phyloP scores from a whole-genome alignment of 805 yeast genomes.

The Candida pseudoglaebosa region DNA sequence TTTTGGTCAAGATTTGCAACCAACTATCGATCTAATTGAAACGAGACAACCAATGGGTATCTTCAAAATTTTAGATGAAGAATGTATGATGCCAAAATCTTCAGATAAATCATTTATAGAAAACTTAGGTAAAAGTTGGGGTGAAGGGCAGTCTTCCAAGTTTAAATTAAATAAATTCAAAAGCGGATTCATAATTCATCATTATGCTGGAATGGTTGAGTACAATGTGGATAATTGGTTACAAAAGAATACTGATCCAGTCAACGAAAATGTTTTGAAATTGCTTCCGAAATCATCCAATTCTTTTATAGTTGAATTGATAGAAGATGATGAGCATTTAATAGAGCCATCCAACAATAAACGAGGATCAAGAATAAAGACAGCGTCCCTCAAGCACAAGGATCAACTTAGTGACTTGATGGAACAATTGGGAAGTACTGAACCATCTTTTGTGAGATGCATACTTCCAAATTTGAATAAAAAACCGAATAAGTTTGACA shows the following conservation, averaged over 20 bases:
- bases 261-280: conserved; percentile 68
- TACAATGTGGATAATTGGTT: conserved; percentile 91
- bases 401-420: conserved; percentile 74
- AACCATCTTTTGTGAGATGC: conserved; percentile 96
- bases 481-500: conserved; percentile 67
- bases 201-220: conserved; percentile 96
- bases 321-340: conserved; percentile 35
- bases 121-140: conserved; percentile 68
- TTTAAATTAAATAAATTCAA: conserved; percentile 71
- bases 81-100: conserved; percentile 90
- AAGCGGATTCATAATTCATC: conserved; percentile 78
- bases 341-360: conserved; percentile 25
- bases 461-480: conserved; percentile 84
- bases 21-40: conserved; percentile 90
- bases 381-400: conserved; percentile 85
- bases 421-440: conserved; percentile 70
- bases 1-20: conserved; percentile 91
- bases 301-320: conserved; percentile 52
- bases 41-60: conserved; percentile 71
- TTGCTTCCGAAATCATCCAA: conserved; percentile 58
- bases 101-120: conserved; percentile 79
- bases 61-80: conserved; percentile 85
- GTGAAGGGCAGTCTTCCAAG: conserved; percentile 37
- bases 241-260: conserved; percentile 90
- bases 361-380: conserved; percentile 39